Evolutionary conservation across 2,329 filamentous ascomycete genomes (phyloP), one percentile per base, ranked within the genome.

Genomic region (Clarireedia homoeocarpa): DNA sequence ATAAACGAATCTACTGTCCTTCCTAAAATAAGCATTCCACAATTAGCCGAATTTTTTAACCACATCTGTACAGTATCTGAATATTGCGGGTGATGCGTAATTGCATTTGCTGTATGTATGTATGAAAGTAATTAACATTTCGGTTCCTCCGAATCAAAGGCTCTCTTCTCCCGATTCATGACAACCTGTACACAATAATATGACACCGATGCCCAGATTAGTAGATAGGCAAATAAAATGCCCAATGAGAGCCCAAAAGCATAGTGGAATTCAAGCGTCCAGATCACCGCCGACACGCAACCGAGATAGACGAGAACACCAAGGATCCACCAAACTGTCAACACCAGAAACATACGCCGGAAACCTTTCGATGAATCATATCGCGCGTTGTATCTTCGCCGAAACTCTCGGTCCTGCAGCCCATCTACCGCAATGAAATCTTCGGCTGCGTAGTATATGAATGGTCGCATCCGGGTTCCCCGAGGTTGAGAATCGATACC

Each of bases 391-490:
- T 58, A 63, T 14, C 62, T 48, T 6, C 61, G 55, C 6, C 62
- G 58, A 14, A 64, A 64, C 30, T 64, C 62, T 15, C 62, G 61
- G 20, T 63, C 62, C 30, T 64, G 62, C n/a, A 63, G 36, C 2
- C 62, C 62, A 24, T 64, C 62, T 7, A 64, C 62, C 7, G 61
- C 62, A 24, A 64, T 63, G 46, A 64, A 64, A n/a, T 64, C 62
- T 49, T 64, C 62, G 4, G 62, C 62, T 1, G 62, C 61, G 46
- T 63, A 64, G 30, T 64, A 64, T 14, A 64, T 59, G 47, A 64
- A 64, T 0, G 62, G 62, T 12, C 61, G 58, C 36, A 63, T 40
- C 20, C 48, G 48, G 2, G 58, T 58, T 7, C 62, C 62, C 48
- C 62, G 30, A 0, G 61, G 56, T n/a, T 64, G 62, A 4, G 62